phyloP scores from a whole-genome alignment of 441 rosid species.

The Adansonia rubrostipa region DNA sequence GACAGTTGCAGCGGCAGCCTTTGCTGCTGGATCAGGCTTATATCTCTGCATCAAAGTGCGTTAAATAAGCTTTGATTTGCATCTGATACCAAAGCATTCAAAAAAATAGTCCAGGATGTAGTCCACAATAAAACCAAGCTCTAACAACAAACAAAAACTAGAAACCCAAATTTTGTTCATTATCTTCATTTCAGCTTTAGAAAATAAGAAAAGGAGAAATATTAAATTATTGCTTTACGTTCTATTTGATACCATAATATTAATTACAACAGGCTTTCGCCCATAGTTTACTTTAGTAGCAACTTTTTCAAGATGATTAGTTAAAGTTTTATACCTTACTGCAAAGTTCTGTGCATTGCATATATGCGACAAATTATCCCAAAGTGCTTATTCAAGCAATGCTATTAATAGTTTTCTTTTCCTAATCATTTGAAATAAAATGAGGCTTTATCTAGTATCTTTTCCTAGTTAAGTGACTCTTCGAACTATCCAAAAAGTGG shows the following conservation, averaged over 20 bases:
- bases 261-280: background rate
- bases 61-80: constrained; percentile 9
- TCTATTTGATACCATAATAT: background rate
- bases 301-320: background rate
- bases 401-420: background rate
- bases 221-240: background rate
- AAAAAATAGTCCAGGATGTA: constrained; percentile 9
- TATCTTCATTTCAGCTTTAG: background rate
- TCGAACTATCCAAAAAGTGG: background rate
- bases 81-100: background rate
- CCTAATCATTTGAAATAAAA: background rate
- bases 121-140: background rate
- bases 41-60: constrained; percentile 66
- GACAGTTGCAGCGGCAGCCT: constrained; percentile 93
- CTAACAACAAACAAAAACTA: background rate
- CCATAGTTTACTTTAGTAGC: background rate
- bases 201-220: background rate
- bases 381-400: background rate
- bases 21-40: constrained; percentile 95
- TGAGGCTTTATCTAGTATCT: background rate
- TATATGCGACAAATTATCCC: background rate
- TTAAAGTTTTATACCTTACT: constrained; percentile 3
- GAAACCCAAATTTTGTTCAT: background rate
- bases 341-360: background rate
- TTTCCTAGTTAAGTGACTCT: background rate